Evolutionary conservation across 2,329 filamentous ascomycete species (phyloP).

Genomic region (Fusarium nurragi): DNA sequence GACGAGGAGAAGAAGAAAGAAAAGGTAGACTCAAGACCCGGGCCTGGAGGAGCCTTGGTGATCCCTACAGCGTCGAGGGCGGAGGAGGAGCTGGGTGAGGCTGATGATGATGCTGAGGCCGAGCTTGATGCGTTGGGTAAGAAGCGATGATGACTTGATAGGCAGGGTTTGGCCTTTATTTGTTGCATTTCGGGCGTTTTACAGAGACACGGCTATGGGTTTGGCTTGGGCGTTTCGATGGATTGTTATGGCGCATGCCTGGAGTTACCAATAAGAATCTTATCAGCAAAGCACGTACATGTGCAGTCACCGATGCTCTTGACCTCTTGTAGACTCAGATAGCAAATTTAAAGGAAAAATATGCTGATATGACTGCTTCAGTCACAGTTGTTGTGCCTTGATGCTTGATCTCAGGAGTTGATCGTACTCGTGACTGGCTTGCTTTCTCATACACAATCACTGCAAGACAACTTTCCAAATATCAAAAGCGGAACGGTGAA

Average conservation of each 20-base stretch:
- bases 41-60: constrained; percentile 37
- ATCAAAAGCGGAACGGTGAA: neutral
- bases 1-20: constrained; percentile 55
- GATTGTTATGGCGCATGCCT: neutral
- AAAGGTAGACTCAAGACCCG: constrained; percentile 41
- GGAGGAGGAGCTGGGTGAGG: constrained; percentile 63
- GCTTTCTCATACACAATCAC: too few species aligned
- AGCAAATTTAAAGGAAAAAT: neutral
- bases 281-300: neutral
- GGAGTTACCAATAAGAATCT: constrained; percentile 23
- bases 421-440: too few species aligned
- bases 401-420: neutral
- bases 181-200: constrained; percentile 6
- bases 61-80: constrained; percentile 41
- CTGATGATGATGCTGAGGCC: constrained; percentile 60
- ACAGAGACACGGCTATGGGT: neutral
- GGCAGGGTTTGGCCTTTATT: neutral
- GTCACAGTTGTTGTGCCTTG: neutral
- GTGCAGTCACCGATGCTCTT: neutral
- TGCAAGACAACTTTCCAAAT: neutral
- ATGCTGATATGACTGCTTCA: neutral
- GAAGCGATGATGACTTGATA: constrained; percentile 45
- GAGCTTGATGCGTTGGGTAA: constrained; percentile 54
- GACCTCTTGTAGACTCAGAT: neutral
- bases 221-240: constrained; percentile 16